Evolutionary conservation across 2,329 filamentous ascomycete species (phyloP).

Genomic region (Paecilomyces niveus): DNA sequence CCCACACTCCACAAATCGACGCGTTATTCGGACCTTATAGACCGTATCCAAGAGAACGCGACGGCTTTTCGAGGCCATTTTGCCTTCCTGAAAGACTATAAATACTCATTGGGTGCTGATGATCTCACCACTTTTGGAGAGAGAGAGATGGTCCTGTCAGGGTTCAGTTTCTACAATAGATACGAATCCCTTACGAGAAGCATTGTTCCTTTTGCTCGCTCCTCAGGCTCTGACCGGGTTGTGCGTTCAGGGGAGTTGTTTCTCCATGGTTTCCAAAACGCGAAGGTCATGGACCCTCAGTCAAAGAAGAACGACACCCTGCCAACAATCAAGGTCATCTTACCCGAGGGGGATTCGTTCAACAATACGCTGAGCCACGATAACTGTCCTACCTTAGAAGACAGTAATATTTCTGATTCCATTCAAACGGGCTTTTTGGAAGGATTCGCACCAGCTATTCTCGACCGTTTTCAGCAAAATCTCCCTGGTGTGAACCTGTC

Average conservation of each 20-base stretch:
- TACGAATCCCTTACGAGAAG: constrained; percentile 58
- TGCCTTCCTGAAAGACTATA: constrained; percentile 64
- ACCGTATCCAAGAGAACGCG: constrained; percentile 56
- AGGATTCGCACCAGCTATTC: constrained; percentile 61
- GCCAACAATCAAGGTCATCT: constrained; percentile 58
- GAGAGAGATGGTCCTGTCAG: constrained; percentile 66
- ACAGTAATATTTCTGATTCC: constrained; percentile 35
- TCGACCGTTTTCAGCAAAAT: constrained; percentile 60
- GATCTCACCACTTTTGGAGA: constrained; percentile 62
- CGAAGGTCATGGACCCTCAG: constrained; percentile 38
- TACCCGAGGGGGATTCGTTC: constrained; percentile 53
- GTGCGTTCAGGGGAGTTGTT: constrained; percentile 69
- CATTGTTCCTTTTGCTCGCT: constrained; percentile 62
- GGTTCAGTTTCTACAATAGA: constrained; percentile 65
- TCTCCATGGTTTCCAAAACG: constrained; percentile 63
- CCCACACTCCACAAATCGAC: constrained; percentile 64
- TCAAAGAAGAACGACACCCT: constrained; percentile 40
- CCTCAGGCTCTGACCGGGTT: constrained; percentile 63
- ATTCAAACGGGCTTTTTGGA: constrained; percentile 54
- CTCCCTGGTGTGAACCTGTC: constrained; percentile 62
- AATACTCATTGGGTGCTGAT: constrained; percentile 64
- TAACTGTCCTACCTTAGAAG: constrained; percentile 64
- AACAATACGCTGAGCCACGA: constrained; percentile 82
- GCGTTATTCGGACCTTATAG: constrained; percentile 57
- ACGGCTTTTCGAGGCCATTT: constrained; percentile 55